phyloP scores from a whole-genome alignment of 805 yeast genomes.

The Zygotorulaspora sp. region DNA sequence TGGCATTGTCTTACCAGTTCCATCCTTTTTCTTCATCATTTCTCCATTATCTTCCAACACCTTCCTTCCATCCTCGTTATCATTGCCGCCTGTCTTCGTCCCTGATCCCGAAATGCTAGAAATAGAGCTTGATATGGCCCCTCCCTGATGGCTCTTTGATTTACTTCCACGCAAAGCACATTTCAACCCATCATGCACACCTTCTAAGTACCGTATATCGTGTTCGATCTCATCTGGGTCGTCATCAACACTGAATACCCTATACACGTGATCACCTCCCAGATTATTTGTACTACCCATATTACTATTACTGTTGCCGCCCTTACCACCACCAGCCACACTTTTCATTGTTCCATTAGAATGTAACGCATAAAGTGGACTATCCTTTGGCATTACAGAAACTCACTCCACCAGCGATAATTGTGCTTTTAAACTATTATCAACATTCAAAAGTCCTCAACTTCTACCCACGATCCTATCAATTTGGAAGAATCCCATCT shows the following conservation, averaged over 20 bases:
- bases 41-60: not conserved
- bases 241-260: slow-evolving; percentile 75
- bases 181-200: slow-evolving; percentile 65
- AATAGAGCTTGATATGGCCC: slow-evolving; percentile 4
- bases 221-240: slow-evolving; percentile 67
- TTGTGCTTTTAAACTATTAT: too few species aligned
- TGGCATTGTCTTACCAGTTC: slow-evolving; percentile 1
- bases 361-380: slow-evolving; percentile 12
- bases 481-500: too few species aligned
- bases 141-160: slow-evolving; percentile 6
- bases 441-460: too few species aligned
- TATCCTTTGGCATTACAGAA: slow-evolving; percentile 12
- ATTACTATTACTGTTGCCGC: slow-evolving; percentile 1
- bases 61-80: not conserved
- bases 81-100: not conserved
- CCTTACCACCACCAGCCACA: slow-evolving; percentile 12
- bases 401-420: not conserved
- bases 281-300: not conserved
- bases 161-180: slow-evolving; percentile 35
- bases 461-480: too few species aligned
- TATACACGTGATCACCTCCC: slow-evolving; percentile 23
- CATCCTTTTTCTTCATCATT: not conserved
- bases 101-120: slow-evolving; percentile 4
- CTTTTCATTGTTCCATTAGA: slow-evolving; percentile 26
- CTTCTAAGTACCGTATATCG: slow-evolving; percentile 63